Base-by-base conservation (phyloP, 2,329 filamentous ascomycete species). In the Colletotrichum karsti region DNA sequence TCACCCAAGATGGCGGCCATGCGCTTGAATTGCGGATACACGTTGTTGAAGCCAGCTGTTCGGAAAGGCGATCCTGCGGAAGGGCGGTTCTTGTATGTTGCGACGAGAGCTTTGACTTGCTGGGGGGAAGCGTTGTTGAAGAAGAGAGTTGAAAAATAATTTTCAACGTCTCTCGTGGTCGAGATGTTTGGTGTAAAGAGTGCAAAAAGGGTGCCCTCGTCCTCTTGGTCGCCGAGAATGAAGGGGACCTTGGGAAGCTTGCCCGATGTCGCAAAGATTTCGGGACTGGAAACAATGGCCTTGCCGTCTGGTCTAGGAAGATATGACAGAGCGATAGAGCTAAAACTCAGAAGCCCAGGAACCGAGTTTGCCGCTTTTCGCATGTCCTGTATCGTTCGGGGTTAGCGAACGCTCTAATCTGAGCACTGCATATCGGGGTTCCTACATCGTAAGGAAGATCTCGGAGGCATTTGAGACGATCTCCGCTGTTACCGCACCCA, bases 21-120 rank as follows among this genome's bases (percentile, higher is more conserved):
- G 9, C 88, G 86, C 74, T 92, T 92, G 80, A 85, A 91, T 71
- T 91, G 85, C 0, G 89, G 88, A 70, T 90, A 91, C 73, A 86
- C 84, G 73, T 90, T 87, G 77, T 91, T 89, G 12, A 87, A 68
- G 1, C 80, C 57, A 2, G 84, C 80, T 0, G 90, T 91, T 35
- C 85, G 80, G 81, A 90, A 91, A 0, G 90, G 90, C 0, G 85
- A 88, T 35, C 89, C 89, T 37, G 84, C 79, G 0, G 84, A 76
- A 2, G 78, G 75, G 24, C 79, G 78, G 61, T 83, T 79, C 1
- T 84, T 82, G 73, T 92, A 92, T 0, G 82, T 85, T 9, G 75
- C 78, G 2, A 91, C 81, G 0, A 91, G 77, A 0, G 76, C 77
- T 4, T 80, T 72, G 9, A 92, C 74, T 18, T 84, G 77, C 0